Conservation (phyloP, 164 flowering plant genomes). For the Magnolia sinica region DNA sequence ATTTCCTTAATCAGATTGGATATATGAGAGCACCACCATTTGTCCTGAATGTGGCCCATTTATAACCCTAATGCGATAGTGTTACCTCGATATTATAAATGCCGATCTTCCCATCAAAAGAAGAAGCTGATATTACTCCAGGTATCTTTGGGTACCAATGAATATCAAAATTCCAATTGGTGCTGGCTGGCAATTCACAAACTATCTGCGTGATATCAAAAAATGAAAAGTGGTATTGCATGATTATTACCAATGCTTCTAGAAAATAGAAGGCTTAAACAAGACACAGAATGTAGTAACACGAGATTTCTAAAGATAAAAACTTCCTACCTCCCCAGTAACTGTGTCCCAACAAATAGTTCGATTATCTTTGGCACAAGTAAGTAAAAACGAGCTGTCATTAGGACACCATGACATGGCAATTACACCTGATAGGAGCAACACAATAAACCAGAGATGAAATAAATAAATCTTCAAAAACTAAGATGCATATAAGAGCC, state of each 20-base stretch:
- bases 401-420: constrained; percentile 97
- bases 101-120: constrained; percentile 98
- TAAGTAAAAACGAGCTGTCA: constrained; percentile 82
- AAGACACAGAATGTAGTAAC: neutral
- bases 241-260: neutral
- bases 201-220: constrained; percentile 55
- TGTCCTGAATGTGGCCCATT: too few species aligned
- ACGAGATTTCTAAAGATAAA: neutral
- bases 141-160: constrained; percentile 98
- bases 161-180: constrained; percentile 93
- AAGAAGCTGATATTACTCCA: constrained; percentile 93
- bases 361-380: constrained; percentile 94
- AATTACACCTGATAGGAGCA: constrained; percentile 65
- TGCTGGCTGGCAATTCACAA: constrained; percentile 80
- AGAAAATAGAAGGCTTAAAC: neutral
- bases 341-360: constrained; percentile 94
- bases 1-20: too few species aligned
- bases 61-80: neutral
- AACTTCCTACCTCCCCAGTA: constrained; percentile 66
- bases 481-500: too few species aligned
- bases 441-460: neutral
- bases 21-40: too few species aligned
- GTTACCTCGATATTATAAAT: constrained; percentile 90
- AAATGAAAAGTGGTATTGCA: neutral
- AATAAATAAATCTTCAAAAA: neutral